Base-by-base conservation (phyloP, 768 basidiomycete genomes). In the Pleurotus tuoliensis region DNA sequence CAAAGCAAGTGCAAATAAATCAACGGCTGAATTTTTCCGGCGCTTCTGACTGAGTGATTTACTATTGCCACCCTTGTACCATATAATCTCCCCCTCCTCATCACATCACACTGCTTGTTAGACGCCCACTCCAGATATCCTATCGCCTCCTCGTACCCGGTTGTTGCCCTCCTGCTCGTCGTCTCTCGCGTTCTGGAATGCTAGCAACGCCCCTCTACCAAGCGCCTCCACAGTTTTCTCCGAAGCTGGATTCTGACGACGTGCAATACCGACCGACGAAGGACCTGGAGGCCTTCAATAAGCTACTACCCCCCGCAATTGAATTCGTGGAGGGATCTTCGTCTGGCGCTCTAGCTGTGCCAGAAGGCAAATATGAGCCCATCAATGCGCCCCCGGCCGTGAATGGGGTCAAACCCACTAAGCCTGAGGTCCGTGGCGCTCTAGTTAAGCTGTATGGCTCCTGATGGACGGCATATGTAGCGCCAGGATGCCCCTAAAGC, bases 301-400 rank as follows among this genome's bases (percentile, higher is more conserved):
- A 76, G 61, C 77, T 90, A n/a, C 80, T 90, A 38, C 87, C 87
- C 3, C 87, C 88, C n/a, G 82, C 86, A 15, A 78, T 92, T 58
- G 90, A 92, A 68, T 92, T 92, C 53, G 74, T 92, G 50, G 90
- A 92, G 67, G 90, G 90, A 18, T 92, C 90, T 3, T 92, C 90
- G 12, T 84, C 89, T 44, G 89, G 89, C 2, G 73, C 84, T 12
- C 72, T 91, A 34, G 86, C 85, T 45, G 78, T 88, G 4, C 80
- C 82, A 22, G 87, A 88, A 62, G 84, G 84, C 43, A 90, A 86
- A 68, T 93, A 92, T 66, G 83, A 89, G 60, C 87, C 91, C 24
- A 90, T 93, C 67, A 93, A 92, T 61, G 81, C 74, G 45, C 78
- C 82, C 16, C 82, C 87, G 13, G 82, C 82, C 66, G 66, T 20